Evolutionary conservation across 106 monocot genomes (phyloP).

Genomic region (Dendrobium nobile): DNA sequence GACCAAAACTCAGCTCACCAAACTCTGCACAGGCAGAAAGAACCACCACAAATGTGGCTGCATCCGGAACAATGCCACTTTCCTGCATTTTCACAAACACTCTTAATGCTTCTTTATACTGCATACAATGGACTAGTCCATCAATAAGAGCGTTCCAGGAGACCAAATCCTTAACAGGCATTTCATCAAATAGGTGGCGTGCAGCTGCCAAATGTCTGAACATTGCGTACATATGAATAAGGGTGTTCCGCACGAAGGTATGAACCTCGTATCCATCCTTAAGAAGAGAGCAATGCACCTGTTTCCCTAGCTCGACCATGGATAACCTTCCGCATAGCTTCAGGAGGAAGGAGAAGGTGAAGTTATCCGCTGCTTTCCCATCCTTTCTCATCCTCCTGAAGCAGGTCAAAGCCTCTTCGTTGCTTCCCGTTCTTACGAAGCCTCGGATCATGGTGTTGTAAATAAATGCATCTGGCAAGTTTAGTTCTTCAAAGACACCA

Average conservation of each 20-base stretch:
- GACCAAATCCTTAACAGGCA: slow-evolving; percentile 24
- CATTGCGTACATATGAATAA: slow-evolving; percentile 51
- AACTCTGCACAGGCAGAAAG: slow-evolving; percentile 54
- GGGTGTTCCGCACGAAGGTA: slow-evolving; percentile 43
- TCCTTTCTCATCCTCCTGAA: slow-evolving; percentile 30
- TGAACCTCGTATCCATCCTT: slow-evolving; percentile 35
- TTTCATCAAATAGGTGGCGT: slow-evolving; percentile 41
- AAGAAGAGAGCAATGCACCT: slow-evolving; percentile 39
- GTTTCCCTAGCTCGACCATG: slow-evolving; percentile 25
- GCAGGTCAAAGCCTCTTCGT: slow-evolving; percentile 33
- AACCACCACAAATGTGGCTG: slow-evolving; percentile 36
- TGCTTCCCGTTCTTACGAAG: slow-evolving; percentile 26
- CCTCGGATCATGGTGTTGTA: slow-evolving; percentile 72
- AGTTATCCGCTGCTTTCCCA: slow-evolving; percentile 37
- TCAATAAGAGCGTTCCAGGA: slow-evolving; percentile 56
- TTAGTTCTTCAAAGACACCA: slow-evolving; percentile 25
- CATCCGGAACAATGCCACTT: slow-evolving; percentile 26
- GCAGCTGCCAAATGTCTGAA: slow-evolving; percentile 13
- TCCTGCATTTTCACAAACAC: slow-evolving; percentile 30
- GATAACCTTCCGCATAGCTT: slow-evolving; percentile 35
- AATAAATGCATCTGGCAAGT: slow-evolving; percentile 38
- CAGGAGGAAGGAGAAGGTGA: slow-evolving; percentile 60
- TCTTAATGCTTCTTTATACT: slow-evolving; percentile 20
- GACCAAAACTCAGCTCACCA: slow-evolving; percentile 38
- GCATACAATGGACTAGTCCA: slow-evolving; percentile 26